Percentiles rank a stretch among this genome's conserved stretches.
Evolutionary conservation across 2,329 filamentous ascomycete genomes (phyloP).

Genomic region (Nemania sp.): DNA sequence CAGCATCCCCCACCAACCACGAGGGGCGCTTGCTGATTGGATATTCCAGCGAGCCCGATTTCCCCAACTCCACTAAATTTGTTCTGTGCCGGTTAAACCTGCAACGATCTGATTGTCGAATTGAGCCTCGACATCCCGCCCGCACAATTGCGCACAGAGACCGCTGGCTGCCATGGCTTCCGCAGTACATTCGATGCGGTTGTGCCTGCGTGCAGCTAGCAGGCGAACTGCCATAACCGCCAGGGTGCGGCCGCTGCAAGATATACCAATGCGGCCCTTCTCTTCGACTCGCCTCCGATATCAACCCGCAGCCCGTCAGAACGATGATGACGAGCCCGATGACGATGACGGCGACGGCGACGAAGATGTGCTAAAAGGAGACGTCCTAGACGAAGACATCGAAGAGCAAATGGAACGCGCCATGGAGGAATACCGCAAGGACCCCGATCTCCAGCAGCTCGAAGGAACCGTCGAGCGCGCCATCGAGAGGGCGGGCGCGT

Average conservation of each 20-base stretch:
- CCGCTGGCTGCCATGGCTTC: constrained; percentile 45
- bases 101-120: constrained; percentile 10
- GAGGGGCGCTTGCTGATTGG: too few species aligned
- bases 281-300: constrained; percentile 34
- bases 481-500: too few species aligned
- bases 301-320: constrained; percentile 27
- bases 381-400: constrained; percentile 10
- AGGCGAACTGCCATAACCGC: constrained; percentile 31
- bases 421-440: neutral
- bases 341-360: constrained; percentile 18
- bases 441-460: constrained; percentile 9
- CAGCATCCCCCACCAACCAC: too few species aligned
- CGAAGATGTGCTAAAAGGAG: constrained; percentile 13
- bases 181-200: constrained; percentile 45
- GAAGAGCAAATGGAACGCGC: constrained; percentile 5
- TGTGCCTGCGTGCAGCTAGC: constrained; percentile 42
- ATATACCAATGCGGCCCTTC: constrained; percentile 35
- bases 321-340: constrained; percentile 28
- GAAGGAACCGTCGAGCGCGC: constrained; percentile 12
- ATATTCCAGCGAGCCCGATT: neutral
- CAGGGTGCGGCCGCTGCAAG: constrained; percentile 27
- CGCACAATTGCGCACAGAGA: constrained; percentile 14
- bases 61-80: constrained; percentile 24
- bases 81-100: constrained; percentile 8
- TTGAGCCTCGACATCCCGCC: constrained; percentile 15